Evolutionary conservation across 148 eudicot species (phyloP), one percentile per base, ranked within the genome.

Genomic region (Vaccinium vitisidaea): DNA sequence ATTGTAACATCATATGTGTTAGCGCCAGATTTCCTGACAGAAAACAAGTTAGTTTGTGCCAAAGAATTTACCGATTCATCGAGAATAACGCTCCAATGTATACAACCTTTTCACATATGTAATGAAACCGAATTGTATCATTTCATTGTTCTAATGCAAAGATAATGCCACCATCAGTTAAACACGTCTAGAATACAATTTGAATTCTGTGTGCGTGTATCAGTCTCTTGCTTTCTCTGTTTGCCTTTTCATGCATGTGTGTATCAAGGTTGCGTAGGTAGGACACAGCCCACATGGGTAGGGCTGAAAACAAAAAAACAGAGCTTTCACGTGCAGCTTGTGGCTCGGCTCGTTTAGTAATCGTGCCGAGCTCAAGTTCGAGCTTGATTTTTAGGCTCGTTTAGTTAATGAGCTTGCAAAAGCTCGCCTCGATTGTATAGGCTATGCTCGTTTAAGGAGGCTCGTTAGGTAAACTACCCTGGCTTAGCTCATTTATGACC

Each of bases 1-100:
- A 97, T 97, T 56, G 81, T 88, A 25, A 97, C 88, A 79, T 95
- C 93, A 61, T 97, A 97, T 61, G 81, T 87, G 55, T 81, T 93
- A 46, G 83, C 75, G 39, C 93, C 91, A 50, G 91, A 86, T 92
- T 91, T 95, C 90, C 98, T 95, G 92, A 81, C 80, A 39, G 76
- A 32, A 43, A 71, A 32, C 75, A 85, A 77, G 52, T 85, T 53
- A 55, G 74, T 46, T 85, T 73, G 53, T 43, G 16, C 14, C 9
- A 21, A 75, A 53, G 0, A 79, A 71, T 25, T 39, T 13, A 48
- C 36, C 5, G 21, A 55, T 10, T 32, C 76, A 30, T 36, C 15
- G 4, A 14, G 18, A 15, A 16, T 36, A 36, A 73, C 5, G 3
- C n/a, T 71, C 46, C 16, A 14, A 36, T 30, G 48, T 15, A 71